Conservation (phyloP, 164 flowering plant species). For the Echeveria elegans region DNA sequence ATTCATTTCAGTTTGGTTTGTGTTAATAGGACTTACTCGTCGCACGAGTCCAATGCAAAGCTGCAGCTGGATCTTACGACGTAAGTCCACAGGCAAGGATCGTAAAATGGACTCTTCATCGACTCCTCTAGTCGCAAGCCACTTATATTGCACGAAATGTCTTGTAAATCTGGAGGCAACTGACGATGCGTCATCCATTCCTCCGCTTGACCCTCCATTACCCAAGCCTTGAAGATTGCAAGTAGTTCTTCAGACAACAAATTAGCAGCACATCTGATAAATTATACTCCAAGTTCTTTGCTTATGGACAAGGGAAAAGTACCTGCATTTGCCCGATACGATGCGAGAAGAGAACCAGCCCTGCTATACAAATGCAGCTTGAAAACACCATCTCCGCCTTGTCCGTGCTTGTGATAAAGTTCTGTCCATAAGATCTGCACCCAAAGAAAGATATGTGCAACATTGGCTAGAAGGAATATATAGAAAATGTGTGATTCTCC, state of each 20-base stretch:
- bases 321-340: slow-evolving; percentile 94
- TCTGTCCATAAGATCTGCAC: slow-evolving; percentile 81
- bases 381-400: slow-evolving; percentile 49
- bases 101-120: slow-evolving; percentile 40
- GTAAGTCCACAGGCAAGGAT: slow-evolving; percentile 39
- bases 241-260: slow-evolving; percentile 23
- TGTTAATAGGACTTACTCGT: slow-evolving; percentile 27
- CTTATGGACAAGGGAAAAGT: not conserved
- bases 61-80: slow-evolving; percentile 44
- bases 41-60: slow-evolving; percentile 50
- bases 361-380: slow-evolving; percentile 44
- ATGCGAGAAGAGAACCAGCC: slow-evolving; percentile 67
- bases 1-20: not conserved
- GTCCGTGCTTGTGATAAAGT: slow-evolving; percentile 43
- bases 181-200: slow-evolving; percentile 55
- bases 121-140: slow-evolving; percentile 50
- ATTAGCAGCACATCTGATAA: too few relatives aligned
- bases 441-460: not conserved
- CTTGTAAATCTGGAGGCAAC: slow-evolving; percentile 26
- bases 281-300: too few relatives aligned
- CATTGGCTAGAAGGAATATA: not conserved
- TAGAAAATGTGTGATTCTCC: too few relatives aligned
- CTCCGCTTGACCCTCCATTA: slow-evolving; percentile 40
- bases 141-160: slow-evolving; percentile 41
- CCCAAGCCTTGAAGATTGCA: slow-evolving; percentile 45